Evolutionary conservation across 116 monocot genomes (phyloP), one percentile per base, ranked within the genome.

Genomic region (Zostera marina): DNA sequence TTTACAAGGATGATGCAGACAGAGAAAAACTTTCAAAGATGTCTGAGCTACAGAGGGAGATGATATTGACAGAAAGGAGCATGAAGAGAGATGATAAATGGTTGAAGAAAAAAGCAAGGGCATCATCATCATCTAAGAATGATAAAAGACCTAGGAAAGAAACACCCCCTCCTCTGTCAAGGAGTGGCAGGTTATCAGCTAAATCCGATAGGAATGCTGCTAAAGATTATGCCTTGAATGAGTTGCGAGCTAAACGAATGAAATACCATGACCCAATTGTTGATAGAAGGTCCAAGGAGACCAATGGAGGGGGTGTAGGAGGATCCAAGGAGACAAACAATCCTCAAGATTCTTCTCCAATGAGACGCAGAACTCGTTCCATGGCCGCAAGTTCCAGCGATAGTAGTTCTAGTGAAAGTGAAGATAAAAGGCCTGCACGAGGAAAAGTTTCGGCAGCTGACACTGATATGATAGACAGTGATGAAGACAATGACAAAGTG

Each of bases 181-280:
- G 80, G 46, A 59, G 44, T 19, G 63, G 72, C 17, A 79, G 92
- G 42, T 75, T 80, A 3, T 92, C 83, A 19, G 53, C 64, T 23
- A 70, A 64, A 13, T 66, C 73, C 14, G 83, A 79, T 15, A 77
- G 52, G 51, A 65, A 47, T 6, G 70, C 83, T 3, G 72, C 78
- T 23, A 74, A 78, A 25, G 76, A 76, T 60, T 81, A 79, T 62
- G 85, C 98, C 7, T 61, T 98, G 42, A 81, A 98, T 46, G 90
- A 89, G 60, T 44, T 98, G 43, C 68, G 79, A 41, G 82, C 80
- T 5, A 85, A 83, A 63, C 44, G 96, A 56, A 62, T 81, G 78
- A 85, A 70, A 39, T 78, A 86, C 41, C 86, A 83, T 43, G 90
- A 90, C 53, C 74, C 85, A 2, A 85, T 85, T 39, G 80, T 75